Evolutionary conservation across 129 eudicot genomes (phyloP).

Genomic region (Pseudognaphalium luteoalbum): DNA sequence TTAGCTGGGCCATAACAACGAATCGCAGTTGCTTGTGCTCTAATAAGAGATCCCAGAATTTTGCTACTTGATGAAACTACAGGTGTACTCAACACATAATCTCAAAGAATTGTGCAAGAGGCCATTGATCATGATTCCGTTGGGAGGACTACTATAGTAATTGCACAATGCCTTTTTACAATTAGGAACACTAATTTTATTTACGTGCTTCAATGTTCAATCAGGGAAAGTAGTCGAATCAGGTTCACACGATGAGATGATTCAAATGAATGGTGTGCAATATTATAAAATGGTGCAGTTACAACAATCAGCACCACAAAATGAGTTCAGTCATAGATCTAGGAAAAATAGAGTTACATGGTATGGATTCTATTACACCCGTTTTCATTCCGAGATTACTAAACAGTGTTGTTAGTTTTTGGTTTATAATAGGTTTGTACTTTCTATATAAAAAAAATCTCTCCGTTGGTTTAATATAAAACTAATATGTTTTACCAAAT

Average conservation of each 20-base stretch:
- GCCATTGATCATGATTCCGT: conserved; percentile 44
- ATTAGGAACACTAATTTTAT: conserved; percentile 35
- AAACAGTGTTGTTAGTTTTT: too few species aligned
- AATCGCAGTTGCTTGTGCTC: conserved; percentile 47
- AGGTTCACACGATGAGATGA: conserved; percentile 46
- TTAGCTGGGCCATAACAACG: conserved; percentile 56
- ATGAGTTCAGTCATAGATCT: conserved; percentile 10
- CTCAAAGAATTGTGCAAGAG: conserved; percentile 46
- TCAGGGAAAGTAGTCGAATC: conserved; percentile 52
- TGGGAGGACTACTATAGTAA: conserved; percentile 47
- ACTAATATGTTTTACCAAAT: too few species aligned
- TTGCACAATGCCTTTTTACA: conserved; percentile 58
- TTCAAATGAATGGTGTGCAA: conserved; percentile 30
- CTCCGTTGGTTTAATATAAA: too few species aligned
- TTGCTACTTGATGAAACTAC: conserved; percentile 59
- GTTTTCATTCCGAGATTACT: too few species aligned
- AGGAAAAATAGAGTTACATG: too few species aligned
- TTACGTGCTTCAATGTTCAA: conserved; percentile 39
- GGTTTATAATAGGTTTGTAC: too few species aligned
- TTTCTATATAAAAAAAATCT: too few species aligned
- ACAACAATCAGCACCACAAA: conserved; percentile 39
- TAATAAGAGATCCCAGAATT: conserved; percentile 47
- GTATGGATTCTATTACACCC: too few species aligned
- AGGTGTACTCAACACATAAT: conserved; percentile 44
- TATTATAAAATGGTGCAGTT: conserved; percentile 44